A percentile compares a stretch with the other conserved stretches of the same genome.
Evolutionary conservation across 192 early-diverging fungal species (phyloP).

Genomic region (Pilobolus umbonatus): DNA sequence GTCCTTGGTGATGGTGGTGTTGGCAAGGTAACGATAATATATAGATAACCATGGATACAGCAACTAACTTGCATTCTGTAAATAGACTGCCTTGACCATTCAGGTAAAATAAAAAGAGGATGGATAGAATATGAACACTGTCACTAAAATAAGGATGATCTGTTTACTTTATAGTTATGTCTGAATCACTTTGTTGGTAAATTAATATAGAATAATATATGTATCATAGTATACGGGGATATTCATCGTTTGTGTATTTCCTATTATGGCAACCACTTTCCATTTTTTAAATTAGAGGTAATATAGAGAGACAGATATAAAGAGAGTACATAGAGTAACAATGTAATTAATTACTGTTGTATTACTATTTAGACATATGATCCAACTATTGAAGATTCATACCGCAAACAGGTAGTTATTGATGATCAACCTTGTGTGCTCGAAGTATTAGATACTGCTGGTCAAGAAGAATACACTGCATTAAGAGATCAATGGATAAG

Average conservation of each 20-base stretch:
- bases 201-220: no score
- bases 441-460: conserved; percentile 96
- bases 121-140: neutral
- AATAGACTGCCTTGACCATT: conserved; percentile 37
- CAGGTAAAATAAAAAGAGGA: conserved; percentile 26
- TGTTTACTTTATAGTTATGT: conserved; percentile 28
- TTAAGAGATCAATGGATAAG: conserved; percentile 75
- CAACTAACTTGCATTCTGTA: neutral
- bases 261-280: neutral
- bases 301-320: neutral
- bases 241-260: neutral
- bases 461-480: conserved; percentile 79
- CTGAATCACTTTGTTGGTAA: conserved; percentile 42
- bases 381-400: conserved; percentile 98
- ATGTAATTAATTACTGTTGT: no score
- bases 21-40: conserved; percentile 20
- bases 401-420: conserved; percentile 95
- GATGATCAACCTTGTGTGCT: conserved; percentile 95
- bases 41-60: neutral
- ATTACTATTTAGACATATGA: conserved; percentile 71
- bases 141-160: neutral
- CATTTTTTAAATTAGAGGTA: neutral
- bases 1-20: conserved; percentile 92
- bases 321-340: neutral
- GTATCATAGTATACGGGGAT: no score